Evolutionary conservation across 1,284 basidiomycete genomes (phyloP).

Genomic region (Papiliotrema laurentii): DNA sequence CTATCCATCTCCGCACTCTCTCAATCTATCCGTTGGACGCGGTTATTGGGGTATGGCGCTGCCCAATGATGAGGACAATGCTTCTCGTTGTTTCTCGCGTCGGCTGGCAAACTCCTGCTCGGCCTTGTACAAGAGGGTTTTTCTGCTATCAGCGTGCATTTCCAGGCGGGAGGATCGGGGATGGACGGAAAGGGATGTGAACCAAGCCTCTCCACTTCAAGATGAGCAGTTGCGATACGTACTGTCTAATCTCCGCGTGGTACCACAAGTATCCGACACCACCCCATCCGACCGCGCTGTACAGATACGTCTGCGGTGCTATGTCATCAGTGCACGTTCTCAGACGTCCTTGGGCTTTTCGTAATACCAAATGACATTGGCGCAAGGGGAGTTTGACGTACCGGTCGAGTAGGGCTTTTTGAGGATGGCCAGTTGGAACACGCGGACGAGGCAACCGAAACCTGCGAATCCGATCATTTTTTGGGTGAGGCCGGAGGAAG

Average conservation of each 20-base stretch:
- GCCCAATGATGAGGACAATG: background rate
- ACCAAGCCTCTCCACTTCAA: too few relatives aligned
- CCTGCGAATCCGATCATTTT: background rate
- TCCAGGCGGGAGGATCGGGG: background rate
- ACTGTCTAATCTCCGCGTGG: slow-evolving; percentile 42
- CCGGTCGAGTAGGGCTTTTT: background rate
- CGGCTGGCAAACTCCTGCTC: background rate
- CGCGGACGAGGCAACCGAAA: background rate
- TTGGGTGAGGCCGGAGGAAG: background rate
- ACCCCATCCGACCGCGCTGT: slow-evolving; percentile 35
- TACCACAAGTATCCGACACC: slow-evolving; percentile 39
- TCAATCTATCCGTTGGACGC: too few relatives aligned
- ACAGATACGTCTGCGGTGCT: slow-evolving; percentile 39
- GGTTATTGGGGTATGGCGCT: too few relatives aligned
- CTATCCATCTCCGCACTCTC: too few relatives aligned
- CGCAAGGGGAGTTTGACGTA: background rate
- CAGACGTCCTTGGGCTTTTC: background rate
- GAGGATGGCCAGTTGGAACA: slow-evolving; percentile 1
- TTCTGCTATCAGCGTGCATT: background rate
- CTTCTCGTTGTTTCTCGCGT: background rate
- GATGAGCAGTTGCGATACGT: too few relatives aligned
- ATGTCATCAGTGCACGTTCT: background rate
- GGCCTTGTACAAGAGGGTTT: background rate
- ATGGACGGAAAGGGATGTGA: background rate
- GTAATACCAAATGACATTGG: too few relatives aligned